Base-by-base conservation (phyloP, 352 stramenopile genomes). In the Phytophthora fragariaefolia region DNA sequence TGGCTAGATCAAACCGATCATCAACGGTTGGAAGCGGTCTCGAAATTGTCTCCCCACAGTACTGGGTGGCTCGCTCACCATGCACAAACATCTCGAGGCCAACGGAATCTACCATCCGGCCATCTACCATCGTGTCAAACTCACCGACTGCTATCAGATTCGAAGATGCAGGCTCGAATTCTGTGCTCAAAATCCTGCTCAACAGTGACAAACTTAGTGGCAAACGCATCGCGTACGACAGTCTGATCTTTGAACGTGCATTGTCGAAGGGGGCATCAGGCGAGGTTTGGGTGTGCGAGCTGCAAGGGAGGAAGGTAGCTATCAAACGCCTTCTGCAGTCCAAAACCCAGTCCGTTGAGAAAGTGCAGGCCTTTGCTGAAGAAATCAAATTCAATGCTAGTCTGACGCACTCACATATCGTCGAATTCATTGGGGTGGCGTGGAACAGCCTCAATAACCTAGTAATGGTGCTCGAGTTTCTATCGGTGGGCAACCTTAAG, bases 261-360 rank as follows among this genome's bases (percentile, higher is more conserved):
- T 9, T 76, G 18, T 75, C 61, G 1, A 79, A 73, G 47, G 69
- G 73, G 26, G 66, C 61, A 8, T 78, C 66, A 23, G 69, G 73
- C 38, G 80, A 86, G 71, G 73, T 89, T 4, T 89, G 77, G 73
- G 42, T 86, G 7, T 79, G 77, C 22, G 51, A 77, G 24, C 83
- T 83, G 63, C 69, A 82, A 46, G 63, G 51, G 4, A 63, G 76
- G 30, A 57, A 76, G 24, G 55, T 88, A 3, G 80, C 80, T 0
- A 69, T 80, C 13, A 86, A 89, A 69, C 63, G 77, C 13, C 60
- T 85, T 30, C 48, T 73, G 9, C 69, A 75, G 23, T 63, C 61
- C 8, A 74, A 71, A 30, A 36, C 73, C 8, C 58, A 65, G 4
- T 38, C 66, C 49, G 28, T 77, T 77, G 52, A 86, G 75, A 52